Evolutionary conservation across 495 filamentous ascomycete genomes (phyloP), one percentile per base, ranked within the genome.

Genomic region (Penicillium canescens): DNA sequence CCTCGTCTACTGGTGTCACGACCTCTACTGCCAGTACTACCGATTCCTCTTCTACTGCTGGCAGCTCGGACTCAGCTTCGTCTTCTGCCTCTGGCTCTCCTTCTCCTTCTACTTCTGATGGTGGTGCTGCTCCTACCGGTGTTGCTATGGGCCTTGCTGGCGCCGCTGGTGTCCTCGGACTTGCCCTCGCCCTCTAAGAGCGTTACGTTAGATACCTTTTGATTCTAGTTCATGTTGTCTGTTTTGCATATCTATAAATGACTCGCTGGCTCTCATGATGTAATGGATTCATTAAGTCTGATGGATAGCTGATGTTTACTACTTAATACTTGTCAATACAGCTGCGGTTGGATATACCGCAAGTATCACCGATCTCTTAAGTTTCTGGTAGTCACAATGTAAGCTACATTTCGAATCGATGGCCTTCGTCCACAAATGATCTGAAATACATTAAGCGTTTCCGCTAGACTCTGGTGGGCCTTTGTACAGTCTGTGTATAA

Each of bases 111-210:
- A 48, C 57, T 42, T 41, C 54, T 11, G 60, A 52, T 20, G 54
- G 46, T 23, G 54, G 54, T 57, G 56, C 56, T 24, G 60, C 56
- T 18, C 50, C 60, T 45, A 57, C 52, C 35, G 48, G 48, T 33
- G 31, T 60, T 6, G 60, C 60, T 2, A 42, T 62, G 33, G 36
- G 60, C 16, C 40, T 62, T 41, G 55, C 52, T 18, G 60, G 56
- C 6, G 63, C 57, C 35, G 63, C 54, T 3, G 63, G 63, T 41
- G 56, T 65, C 26, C 54, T 67, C 16, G 64, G 64, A 40, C 46
- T 67, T 50, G 64, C 61, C 8, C 52, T 67, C 24, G 64, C 61
- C 37, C 55, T 67, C 38, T 67, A 47, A 42, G 23, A 23, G 6
- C 9, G 1, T 13, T 36, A 20, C 3, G 18, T 40, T 47, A 26